phyloP scores from a whole-genome alignment of 345 rosid genomes.

The Ceriops decandra region DNA sequence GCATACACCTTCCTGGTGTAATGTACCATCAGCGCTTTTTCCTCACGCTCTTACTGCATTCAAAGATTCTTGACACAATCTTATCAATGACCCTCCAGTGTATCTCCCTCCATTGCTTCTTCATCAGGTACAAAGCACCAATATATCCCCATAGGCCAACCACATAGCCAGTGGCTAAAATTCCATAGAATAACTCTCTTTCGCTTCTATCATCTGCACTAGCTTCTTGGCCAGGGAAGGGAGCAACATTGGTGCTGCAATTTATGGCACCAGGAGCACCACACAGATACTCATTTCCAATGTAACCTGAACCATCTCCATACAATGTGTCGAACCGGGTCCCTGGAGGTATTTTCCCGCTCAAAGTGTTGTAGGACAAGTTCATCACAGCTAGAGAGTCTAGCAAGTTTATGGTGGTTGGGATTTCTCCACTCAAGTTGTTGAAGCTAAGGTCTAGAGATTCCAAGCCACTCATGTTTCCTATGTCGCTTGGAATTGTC shows the following conservation, averaged over 20 bases:
- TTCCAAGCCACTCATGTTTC: slow-evolving; percentile 17
- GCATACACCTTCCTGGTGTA: no score
- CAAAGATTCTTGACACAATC: background rate
- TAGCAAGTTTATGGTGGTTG: slow-evolving; percentile 13
- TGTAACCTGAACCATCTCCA: slow-evolving; percentile 16
- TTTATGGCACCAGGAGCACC: slow-evolving; percentile 8
- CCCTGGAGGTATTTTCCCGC: slow-evolving; percentile 23
- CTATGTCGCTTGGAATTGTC: slow-evolving; percentile 9
- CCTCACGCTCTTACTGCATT: background rate
- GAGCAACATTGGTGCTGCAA: background rate
- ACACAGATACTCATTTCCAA: slow-evolving; percentile 23
- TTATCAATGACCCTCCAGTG: slow-evolving; percentile 15
- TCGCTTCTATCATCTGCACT: background rate
- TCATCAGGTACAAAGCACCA: slow-evolving; percentile 11
- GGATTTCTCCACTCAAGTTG: slow-evolving; percentile 9
- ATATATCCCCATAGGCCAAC: slow-evolving; percentile 24
- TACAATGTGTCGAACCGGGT: slow-evolving; percentile 21
- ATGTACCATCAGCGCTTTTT: no score
- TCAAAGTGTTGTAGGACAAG: slow-evolving; percentile 18
- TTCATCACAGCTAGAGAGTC: slow-evolving; percentile 8
- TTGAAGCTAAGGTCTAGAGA: slow-evolving; percentile 24
- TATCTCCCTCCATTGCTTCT: slow-evolving; percentile 13
- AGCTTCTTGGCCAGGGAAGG: background rate
- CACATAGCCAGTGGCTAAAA: slow-evolving; percentile 15
- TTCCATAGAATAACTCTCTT: background rate